Evolutionary conservation across 805 yeast species (phyloP).

Genomic region (Gaillardinia entomophila): DNA sequence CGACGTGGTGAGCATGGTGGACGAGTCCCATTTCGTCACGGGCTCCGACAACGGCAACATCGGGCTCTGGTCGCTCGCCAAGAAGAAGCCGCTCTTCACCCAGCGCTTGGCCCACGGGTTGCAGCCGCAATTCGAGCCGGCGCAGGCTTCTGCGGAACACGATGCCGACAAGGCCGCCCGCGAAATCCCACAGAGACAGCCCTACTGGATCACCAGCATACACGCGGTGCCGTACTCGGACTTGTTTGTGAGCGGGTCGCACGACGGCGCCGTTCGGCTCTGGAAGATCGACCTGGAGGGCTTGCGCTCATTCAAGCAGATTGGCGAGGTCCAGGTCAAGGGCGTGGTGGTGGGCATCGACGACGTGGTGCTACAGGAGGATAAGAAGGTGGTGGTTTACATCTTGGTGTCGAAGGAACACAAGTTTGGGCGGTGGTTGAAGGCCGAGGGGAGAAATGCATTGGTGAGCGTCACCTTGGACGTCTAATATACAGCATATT

Average conservation of each 20-base stretch:
- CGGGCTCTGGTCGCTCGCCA: conserved; percentile 83
- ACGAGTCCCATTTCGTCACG: conserved; percentile 87
- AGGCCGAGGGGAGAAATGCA: conserved; percentile 68
- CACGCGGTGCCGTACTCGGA: conserved; percentile 82
- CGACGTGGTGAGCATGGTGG: conserved; percentile 86
- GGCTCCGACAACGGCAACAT: conserved; percentile 94
- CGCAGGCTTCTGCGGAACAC: conserved; percentile 41
- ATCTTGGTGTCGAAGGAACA: conserved; percentile 82
- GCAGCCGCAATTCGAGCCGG: conserved; percentile 39
- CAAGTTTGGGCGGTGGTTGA: conserved; percentile 82
- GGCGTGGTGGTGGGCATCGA: conserved; percentile 70
- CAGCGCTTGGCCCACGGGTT: conserved; percentile 75
- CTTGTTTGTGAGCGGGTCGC: conserved; percentile 81
- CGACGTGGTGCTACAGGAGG: conserved; percentile 43
- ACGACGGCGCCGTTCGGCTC: conserved; percentile 69
- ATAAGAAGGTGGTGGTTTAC: conserved; percentile 43
- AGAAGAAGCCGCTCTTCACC: conserved; percentile 79
- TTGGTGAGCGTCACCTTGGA: conserved; percentile 36
- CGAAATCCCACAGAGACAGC: conserved; percentile 68
- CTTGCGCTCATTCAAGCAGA: conserved; percentile 50
- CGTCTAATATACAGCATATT: conserved; percentile 5
- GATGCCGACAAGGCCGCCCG: conserved; percentile 43
- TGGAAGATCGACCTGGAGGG: conserved; percentile 68
- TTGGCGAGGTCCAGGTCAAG: conserved; percentile 55
- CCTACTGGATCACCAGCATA: conserved; percentile 81